These are phyloP conservation scores for Uronychia binucleata DNA, from an alignment of 73 alveolate genomes.

Conservation along the genomic window DNA sequence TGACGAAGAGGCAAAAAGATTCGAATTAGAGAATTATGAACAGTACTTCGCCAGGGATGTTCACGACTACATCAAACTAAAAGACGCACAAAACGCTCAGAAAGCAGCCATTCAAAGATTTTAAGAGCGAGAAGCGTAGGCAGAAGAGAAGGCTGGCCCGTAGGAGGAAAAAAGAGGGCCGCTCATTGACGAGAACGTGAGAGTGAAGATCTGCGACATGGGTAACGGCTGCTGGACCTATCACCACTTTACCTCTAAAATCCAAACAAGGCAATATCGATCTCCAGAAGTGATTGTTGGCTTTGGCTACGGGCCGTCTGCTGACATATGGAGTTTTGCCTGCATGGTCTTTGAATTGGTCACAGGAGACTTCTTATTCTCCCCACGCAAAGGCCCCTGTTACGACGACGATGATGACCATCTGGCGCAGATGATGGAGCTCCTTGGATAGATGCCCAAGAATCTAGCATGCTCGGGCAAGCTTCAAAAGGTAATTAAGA, in stretches of 20 bases:
- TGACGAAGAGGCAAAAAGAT: background rate
- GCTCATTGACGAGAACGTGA: slow-evolving; percentile 18
- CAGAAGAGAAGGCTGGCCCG: background rate
- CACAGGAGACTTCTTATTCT: slow-evolving; percentile 84
- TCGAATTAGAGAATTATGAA: background rate
- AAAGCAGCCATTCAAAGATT: background rate
- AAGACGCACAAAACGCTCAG: background rate
- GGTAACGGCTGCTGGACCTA: slow-evolving; percentile 81
- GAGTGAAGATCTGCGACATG: slow-evolving; percentile 69
- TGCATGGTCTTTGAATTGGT: slow-evolving; percentile 85
- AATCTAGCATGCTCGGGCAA: slow-evolving; percentile 56
- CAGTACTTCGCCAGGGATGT: background rate
- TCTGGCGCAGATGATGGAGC: slow-evolving; percentile 70
- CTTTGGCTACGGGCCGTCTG: slow-evolving; percentile 68
- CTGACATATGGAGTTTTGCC: slow-evolving; percentile 87
- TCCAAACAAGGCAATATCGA: slow-evolving; percentile 84
- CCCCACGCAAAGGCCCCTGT: slow-evolving; percentile 53
- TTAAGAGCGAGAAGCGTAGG: background rate
- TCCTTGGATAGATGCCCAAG: slow-evolving; percentile 79
- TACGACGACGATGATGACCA: slow-evolving; percentile 81
- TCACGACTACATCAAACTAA: background rate
- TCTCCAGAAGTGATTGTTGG: slow-evolving; percentile 92
- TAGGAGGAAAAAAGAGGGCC: slow-evolving; percentile 25
- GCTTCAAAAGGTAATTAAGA: slow-evolving; percentile 36
- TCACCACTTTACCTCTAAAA: slow-evolving; percentile 65